Base-by-base conservation (phyloP, 139 green algal species). In the Nannochloris sp. region DNA sequence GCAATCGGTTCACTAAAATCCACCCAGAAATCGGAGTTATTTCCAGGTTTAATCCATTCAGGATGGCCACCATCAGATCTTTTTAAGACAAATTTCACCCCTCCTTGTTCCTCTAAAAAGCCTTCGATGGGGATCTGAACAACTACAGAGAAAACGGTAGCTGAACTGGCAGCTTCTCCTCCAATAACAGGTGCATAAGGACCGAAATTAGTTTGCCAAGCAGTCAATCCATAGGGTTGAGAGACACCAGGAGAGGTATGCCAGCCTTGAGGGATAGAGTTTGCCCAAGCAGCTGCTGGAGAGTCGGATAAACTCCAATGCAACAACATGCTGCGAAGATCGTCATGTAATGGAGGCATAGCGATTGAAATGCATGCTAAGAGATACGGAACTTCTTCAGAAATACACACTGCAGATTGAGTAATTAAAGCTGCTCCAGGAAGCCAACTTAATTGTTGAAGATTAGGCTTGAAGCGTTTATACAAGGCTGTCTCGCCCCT, bases 71-170 rank as follows among this genome's bases (percentile, higher is more conserved):
- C 45, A 57, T 78, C 64, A 13, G 64, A 64, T 46, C 71, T 61
- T 29, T 67, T 61, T 15, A 78, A 27, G 44, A 78, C 71, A 10
- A 67, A 78, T 51, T 76, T 71, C 15, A 76, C 15, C 30, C 69
- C 68, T 15, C 38, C 45, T 27, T 70, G 13, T 15, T 31, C 10
- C 56, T 68, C 53, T 31, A 75, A 60, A 15, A 33, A n/a, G 15
- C 68, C 68, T 39, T 71, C 61, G 60, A 65, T 30, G 8, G 54
- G 65, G 19, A 72, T 27, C 47, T 73, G 65, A 61, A 73, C 29
- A 36, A 78, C 58, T 15, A 73, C 37, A 15, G 57, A 70, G 46
- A 64, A 35, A 3, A 70, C 45, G 4, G 42, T 32, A 13, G 63
- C 65, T 6, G 42, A 37, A 31, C 13, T 27, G 1, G 27, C 15